These are phyloP conservation scores for Fagopyrum esculentum DNA, from an alignment of 148 eudicot species.

Conservation along the genomic window DNA sequence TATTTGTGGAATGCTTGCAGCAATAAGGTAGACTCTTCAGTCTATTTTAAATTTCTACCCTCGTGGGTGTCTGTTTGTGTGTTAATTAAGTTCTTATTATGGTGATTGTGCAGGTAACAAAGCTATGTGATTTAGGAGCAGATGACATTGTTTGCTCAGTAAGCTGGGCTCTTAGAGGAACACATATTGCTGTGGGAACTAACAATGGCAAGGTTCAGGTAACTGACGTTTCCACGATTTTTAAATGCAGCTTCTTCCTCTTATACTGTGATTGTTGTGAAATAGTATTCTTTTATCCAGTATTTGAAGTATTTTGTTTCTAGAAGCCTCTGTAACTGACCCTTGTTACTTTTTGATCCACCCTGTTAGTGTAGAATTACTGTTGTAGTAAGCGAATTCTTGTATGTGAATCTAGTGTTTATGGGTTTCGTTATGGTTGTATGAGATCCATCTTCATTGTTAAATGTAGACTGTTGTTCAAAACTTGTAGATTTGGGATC, in stretches of 20 bases:
- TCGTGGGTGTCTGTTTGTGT: neutral
- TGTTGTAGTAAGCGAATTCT: too few relatives aligned
- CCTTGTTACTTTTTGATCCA: neutral
- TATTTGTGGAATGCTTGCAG: slow-evolving; percentile 9
- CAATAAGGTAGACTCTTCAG: neutral
- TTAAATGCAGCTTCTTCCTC: neutral
- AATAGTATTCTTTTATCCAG: neutral
- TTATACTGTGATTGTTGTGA: neutral
- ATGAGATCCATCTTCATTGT: neutral
- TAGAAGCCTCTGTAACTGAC: neutral
- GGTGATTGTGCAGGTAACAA: slow-evolving; percentile 51
- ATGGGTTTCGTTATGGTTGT: slow-evolving; percentile 1
- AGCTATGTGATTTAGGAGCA: slow-evolving; percentile 71
- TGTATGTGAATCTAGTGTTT: neutral
- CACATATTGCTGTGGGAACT: slow-evolving; percentile 84
- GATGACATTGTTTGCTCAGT: slow-evolving; percentile 91
- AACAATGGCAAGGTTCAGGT: slow-evolving; percentile 76
- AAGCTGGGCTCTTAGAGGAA: slow-evolving; percentile 87
- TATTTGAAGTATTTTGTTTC: neutral
- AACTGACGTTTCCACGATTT: neutral
- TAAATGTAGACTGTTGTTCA: neutral
- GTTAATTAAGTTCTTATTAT: neutral
- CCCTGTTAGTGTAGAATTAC: neutral
- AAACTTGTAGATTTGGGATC: slow-evolving; percentile 72
- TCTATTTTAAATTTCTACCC: neutral